Evolutionary conservation across 2,329 filamentous ascomycete genomes (phyloP).

Genomic region (Aspergillus pseudonomiae): DNA sequence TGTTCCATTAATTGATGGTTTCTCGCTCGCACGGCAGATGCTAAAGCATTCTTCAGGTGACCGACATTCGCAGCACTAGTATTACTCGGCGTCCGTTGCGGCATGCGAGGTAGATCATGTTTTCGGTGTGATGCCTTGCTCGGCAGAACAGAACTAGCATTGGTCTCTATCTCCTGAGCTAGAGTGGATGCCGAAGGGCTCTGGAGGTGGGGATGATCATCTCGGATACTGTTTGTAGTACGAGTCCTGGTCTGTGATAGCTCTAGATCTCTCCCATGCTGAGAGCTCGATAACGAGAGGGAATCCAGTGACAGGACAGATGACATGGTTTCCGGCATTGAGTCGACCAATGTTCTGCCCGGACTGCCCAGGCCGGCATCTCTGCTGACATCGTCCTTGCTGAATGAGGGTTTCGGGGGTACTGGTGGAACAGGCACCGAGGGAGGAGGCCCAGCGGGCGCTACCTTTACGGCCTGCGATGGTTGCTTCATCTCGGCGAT

Average conservation of each 20-base stretch:
- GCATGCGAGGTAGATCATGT: constrained; percentile 1
- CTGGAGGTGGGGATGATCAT: not conserved
- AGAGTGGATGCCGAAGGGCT: constrained; percentile 8
- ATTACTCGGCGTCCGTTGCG: constrained; percentile 13
- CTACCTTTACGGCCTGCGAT: not conserved
- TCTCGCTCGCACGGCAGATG: constrained; percentile 58
- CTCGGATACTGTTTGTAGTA: not conserved
- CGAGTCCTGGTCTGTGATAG: not conserved
- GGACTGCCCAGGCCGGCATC: not conserved
- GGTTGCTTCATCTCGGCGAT: constrained; percentile 8
- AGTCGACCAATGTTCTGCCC: constrained; percentile 23
- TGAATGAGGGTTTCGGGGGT: constrained; percentile 31
- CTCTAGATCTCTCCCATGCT: not conserved
- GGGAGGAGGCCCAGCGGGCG: constrained; percentile 4
- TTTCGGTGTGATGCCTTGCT: not conserved
- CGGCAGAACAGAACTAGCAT: not conserved
- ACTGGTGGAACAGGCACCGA: constrained; percentile 21
- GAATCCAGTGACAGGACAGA: constrained; percentile 31
- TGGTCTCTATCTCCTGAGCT: not conserved
- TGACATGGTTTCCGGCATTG: constrained; percentile 26
- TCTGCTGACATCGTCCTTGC: constrained; percentile 14
- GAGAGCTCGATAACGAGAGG: constrained; percentile 17
- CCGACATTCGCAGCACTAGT: constrained; percentile 11
- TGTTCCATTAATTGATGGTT: constrained; percentile 62
- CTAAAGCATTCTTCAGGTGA: constrained; percentile 41